Percentiles rank a stretch among this genome's conserved stretches.
phyloP scores from a whole-genome alignment of 305 asterid species.

The Fraxinus xanthoxyloides region DNA sequence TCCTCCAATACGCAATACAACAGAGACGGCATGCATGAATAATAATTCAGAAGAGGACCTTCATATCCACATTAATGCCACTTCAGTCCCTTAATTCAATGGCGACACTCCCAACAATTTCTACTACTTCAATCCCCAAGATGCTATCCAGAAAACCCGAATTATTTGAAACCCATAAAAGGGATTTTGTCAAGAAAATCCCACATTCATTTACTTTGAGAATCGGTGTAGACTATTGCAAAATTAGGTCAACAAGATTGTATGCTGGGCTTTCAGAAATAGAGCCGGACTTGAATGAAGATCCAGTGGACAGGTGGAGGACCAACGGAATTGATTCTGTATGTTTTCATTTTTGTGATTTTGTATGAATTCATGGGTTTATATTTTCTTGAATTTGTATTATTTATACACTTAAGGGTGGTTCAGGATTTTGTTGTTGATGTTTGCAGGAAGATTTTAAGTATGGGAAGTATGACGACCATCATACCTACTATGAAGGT shows the following conservation, averaged over 20 bases:
- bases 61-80: neutral
- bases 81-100: constrained; percentile 24
- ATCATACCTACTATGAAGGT: constrained; percentile 70
- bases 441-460: constrained; percentile 64
- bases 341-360: neutral
- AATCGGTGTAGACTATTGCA: constrained; percentile 17
- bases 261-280: constrained; percentile 64
- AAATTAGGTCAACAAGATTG: constrained; percentile 43
- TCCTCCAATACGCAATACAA: neutral
- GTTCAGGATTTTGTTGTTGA: constrained; percentile 1
- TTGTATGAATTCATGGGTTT: neutral
- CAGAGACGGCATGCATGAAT: neutral
- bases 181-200: constrained; percentile 13
- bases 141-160: constrained; percentile 24
- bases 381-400: neutral
- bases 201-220: constrained; percentile 7
- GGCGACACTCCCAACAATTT: constrained; percentile 41
- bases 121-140: constrained; percentile 39
- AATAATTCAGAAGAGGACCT: constrained; percentile 7
- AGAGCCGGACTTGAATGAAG: constrained; percentile 83
- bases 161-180: constrained; percentile 16
- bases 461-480: constrained; percentile 65
- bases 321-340: constrained; percentile 65
- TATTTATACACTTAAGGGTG: neutral
- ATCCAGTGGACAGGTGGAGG: constrained; percentile 71